Evolutionary conservation across 2,329 filamentous ascomycete genomes (phyloP).

Genomic region (Metarhizium brunneum): DNA sequence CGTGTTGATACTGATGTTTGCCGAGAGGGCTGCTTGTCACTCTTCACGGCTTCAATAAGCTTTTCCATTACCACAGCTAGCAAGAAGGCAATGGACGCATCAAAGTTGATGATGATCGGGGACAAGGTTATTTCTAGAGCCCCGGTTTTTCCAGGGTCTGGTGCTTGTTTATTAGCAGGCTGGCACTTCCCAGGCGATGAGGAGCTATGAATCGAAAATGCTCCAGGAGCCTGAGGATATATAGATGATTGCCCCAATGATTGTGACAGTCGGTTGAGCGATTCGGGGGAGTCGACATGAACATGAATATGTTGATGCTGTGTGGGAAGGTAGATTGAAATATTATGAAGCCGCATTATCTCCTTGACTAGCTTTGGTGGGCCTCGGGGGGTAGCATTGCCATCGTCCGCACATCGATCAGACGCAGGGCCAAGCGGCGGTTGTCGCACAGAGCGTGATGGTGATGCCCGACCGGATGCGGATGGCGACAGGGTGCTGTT

Average conservation of each 20-base stretch:
- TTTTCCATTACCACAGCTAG: conserved; percentile 41
- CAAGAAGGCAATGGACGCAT: conserved; percentile 47
- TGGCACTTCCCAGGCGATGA: not conserved
- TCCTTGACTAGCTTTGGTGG: conserved; percentile 47
- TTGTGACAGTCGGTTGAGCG: conserved; percentile 17
- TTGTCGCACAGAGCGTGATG: conserved; percentile 1
- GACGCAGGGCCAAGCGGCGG: not conserved
- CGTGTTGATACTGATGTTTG: conserved; percentile 9
- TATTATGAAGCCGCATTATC: conserved; percentile 36
- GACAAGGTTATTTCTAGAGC: conserved; percentile 41
- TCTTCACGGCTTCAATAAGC: conserved; percentile 35
- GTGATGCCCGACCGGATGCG: conserved; percentile 17
- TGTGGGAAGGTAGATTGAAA: conserved; percentile 47
- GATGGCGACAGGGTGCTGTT: conserved; percentile 19
- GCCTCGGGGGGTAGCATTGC: conserved; percentile 38
- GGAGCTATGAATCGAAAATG: conserved; percentile 40
- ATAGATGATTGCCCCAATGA: conserved; percentile 26
- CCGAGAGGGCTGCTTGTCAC: conserved; percentile 8
- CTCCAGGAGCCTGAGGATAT: conserved; percentile 48
- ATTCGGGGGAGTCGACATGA: conserved; percentile 18
- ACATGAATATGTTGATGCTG: conserved; percentile 35
- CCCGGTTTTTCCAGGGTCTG: not conserved
- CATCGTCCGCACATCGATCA: conserved; percentile 7
- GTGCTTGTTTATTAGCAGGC: not conserved
- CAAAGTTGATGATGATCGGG: conserved; percentile 43